These are phyloP conservation scores for Dactylellina drechsleri DNA, from an alignment of 2,329 filamentous ascomycete genomes.

Conservation along the genomic window DNA sequence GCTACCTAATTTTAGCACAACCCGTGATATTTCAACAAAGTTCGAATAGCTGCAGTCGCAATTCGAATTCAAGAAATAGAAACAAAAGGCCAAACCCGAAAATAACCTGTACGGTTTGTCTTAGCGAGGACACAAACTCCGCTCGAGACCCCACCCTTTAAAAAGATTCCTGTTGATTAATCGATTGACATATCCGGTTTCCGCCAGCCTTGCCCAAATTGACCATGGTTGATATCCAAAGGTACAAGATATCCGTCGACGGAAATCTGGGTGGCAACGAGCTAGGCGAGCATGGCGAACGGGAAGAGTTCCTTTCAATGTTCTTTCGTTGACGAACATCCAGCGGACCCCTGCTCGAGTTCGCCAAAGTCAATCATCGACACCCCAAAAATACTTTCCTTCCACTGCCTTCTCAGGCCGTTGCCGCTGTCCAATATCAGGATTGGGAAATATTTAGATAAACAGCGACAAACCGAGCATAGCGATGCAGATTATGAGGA, in stretches of 20 bases:
- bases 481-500: constrained; percentile 14
- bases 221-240: constrained; percentile 25
- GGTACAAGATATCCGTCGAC: background rate
- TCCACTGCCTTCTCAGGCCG: constrained; percentile 16
- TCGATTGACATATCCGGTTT: background rate
- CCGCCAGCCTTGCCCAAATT: constrained; percentile 41
- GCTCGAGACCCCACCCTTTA: too few relatives aligned
- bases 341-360: constrained; percentile 1
- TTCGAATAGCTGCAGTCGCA: too few relatives aligned
- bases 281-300: background rate
- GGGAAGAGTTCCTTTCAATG: background rate
- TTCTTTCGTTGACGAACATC: background rate
- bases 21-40: too few relatives aligned
- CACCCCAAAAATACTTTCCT: constrained; percentile 36
- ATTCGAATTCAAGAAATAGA: too few relatives aligned
- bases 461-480: constrained; percentile 31
- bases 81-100: too few relatives aligned
- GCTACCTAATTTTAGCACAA: too few relatives aligned
- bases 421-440: constrained; percentile 7
- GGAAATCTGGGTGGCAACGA: too few relatives aligned
- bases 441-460: constrained; percentile 12
- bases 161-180: too few relatives aligned
- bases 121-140: too few relatives aligned
- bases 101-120: too few relatives aligned
- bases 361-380: background rate